Conservation (phyloP, 2,329 filamentous ascomycete genomes). For the Fusarium tanahbumbuense region DNA sequence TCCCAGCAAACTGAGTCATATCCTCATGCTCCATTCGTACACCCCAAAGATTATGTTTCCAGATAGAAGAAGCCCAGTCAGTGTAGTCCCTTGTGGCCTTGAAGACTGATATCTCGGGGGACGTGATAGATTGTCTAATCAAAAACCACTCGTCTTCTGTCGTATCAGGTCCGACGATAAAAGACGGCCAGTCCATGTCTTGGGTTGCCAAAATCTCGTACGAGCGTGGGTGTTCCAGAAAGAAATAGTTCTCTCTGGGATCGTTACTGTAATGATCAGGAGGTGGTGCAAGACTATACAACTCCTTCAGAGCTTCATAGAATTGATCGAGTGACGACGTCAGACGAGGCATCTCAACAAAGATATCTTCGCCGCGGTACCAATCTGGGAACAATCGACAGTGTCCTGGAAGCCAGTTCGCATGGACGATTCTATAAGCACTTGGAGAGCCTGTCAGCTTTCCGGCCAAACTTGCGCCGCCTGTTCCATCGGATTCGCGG, state of each 20-base stretch:
- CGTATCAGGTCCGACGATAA: constrained; percentile 30
- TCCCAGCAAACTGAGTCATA: not conserved
- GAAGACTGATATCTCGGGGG: constrained; percentile 19
- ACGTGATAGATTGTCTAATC: constrained; percentile 40
- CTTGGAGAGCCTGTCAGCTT: not conserved
- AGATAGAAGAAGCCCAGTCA: constrained; percentile 36
- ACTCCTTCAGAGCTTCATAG: not conserved
- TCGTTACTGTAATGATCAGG: not conserved
- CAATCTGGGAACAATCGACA: constrained; percentile 22
- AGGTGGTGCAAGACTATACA: not conserved
- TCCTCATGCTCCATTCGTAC: not conserved
- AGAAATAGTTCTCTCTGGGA: constrained; percentile 3
- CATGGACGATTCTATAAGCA: not conserved
- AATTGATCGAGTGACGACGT: not conserved
- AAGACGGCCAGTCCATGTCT: constrained; percentile 21
- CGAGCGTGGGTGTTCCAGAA: constrained; percentile 29
- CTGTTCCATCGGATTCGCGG: not conserved
- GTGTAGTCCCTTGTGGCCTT: not conserved
- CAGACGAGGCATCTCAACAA: constrained; percentile 19
- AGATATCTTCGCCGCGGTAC: not conserved
- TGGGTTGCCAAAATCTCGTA: not conserved
- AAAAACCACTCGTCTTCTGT: constrained; percentile 41
- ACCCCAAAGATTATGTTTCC: constrained; percentile 42
- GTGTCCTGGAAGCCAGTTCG: constrained; percentile 5
- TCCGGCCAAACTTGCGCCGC: not conserved